Base-by-base conservation (phyloP, 345 rosid species). In the Aquilaria sinensis region DNA sequence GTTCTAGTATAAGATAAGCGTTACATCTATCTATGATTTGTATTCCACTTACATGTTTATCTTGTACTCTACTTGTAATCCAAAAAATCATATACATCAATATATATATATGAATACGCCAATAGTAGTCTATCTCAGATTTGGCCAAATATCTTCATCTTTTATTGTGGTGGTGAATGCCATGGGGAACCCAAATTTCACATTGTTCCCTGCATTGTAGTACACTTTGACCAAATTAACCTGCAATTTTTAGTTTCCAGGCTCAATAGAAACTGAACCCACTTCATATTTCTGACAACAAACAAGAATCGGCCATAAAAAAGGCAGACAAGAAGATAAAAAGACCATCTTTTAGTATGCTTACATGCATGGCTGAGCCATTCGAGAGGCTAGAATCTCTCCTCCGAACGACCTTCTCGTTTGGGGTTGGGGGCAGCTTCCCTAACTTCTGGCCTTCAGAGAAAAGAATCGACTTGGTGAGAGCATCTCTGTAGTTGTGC, bases 181-280 rank as follows among this genome's bases (percentile, higher is more conserved):
- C 97, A 94, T 94, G 11, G 99, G 99, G 60, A 94, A 86, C 30
- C 97, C 97, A 52, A 94, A 94, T 67, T 94, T 94, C 58, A 94
- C 87, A 51, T 94, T 94, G 77, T 94, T 97, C 51, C 99, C 97
- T 41, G 99, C 99, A 73, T 94, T 97, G 63, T 94, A 94, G 83
- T 94, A 94, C 41, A 97, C 97, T 13, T 97, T 97, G 2, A 83
- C 95, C 75, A 94, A 77, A 77, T 94, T 80, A 57, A 90, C 96
- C 98, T 92, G 85, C 78, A 78, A 37, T 75, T 81, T 55, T 58
- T 69, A 67, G 47, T 59, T 57, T 48, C n/a, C 31, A 15, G 8
- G 29, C 53, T 62, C 31, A 70, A 47, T 15, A 78, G 62, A 53
- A 7, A n/a, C n/a, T n/a, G 66, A 74, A 67, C 69, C 64, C 74